A percentile compares a stretch with the other conserved stretches of the same genome.
Evolutionary conservation across 768 basidiomycete genomes (phyloP).

Genomic region (Mycena amicta): DNA sequence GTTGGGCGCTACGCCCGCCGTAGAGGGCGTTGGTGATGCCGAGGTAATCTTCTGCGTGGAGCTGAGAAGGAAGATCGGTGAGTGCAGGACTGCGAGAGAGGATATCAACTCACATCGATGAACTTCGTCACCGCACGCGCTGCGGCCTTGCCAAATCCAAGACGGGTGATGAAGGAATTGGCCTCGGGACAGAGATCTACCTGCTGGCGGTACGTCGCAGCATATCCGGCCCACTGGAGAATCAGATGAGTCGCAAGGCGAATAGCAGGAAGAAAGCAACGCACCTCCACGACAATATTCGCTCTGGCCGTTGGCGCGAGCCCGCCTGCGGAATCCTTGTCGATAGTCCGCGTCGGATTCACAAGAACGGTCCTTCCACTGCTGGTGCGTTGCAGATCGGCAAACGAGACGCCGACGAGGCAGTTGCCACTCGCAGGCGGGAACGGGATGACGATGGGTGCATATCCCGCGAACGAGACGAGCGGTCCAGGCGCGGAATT

Average conservation of each 20-base stretch:
- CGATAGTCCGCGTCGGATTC: too few relatives aligned
- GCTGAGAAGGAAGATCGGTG: background rate
- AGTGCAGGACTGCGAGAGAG: background rate
- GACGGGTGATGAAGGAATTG: background rate
- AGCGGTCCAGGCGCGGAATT: background rate
- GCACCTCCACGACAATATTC: too few relatives aligned
- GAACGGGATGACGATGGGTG: background rate
- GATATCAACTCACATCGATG: background rate
- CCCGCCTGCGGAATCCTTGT: too few relatives aligned
- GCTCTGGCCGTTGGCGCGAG: too few relatives aligned
- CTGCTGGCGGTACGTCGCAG: background rate
- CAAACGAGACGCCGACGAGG: background rate
- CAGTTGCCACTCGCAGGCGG: background rate
- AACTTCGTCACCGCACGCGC: background rate
- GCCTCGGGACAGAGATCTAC: background rate
- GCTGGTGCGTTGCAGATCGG: background rate
- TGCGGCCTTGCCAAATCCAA: background rate
- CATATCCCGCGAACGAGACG: background rate
- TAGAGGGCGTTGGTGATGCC: too few relatives aligned
- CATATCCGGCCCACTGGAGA: background rate
- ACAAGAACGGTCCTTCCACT: too few relatives aligned
- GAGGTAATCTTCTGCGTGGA: too few relatives aligned
- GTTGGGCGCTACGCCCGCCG: too few relatives aligned
- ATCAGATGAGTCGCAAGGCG: too few relatives aligned
- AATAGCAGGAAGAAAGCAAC: too few relatives aligned